Percentiles rank a stretch among this genome's conserved stretches.
Evolutionary conservation across 352 stramenopile species (phyloP).

Genomic region (Aphanomyces invadans): DNA sequence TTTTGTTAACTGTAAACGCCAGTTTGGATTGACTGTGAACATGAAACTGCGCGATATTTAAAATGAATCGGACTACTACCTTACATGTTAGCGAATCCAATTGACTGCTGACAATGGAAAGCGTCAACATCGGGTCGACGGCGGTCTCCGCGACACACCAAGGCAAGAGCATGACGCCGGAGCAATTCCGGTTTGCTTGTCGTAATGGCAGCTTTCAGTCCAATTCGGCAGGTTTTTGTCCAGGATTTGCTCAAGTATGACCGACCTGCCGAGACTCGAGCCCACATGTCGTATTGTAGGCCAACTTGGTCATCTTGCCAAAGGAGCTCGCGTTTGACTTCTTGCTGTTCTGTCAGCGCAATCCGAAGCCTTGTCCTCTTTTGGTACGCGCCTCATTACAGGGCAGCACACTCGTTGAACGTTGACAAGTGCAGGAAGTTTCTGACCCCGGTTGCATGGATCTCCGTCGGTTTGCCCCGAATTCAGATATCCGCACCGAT

Average conservation of each 20-base stretch:
- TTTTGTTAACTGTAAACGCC: too few relatives aligned
- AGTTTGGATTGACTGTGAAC: too few relatives aligned
- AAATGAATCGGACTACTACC: too few relatives aligned
- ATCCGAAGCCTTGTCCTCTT: constrained; percentile 61
- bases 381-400: constrained; percentile 29
- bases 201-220: constrained; percentile 7
- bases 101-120: neutral
- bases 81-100: too few relatives aligned
- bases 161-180: constrained; percentile 10
- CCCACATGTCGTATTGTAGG: constrained; percentile 30
- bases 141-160: neutral
- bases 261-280: neutral
- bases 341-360: constrained; percentile 68
- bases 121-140: neutral
- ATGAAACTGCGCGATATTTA: too few relatives aligned
- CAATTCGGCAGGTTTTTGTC: constrained; percentile 21
- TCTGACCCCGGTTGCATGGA: constrained; percentile 20
- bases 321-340: constrained; percentile 60
- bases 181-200: constrained; percentile 1
- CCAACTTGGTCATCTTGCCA: constrained; percentile 73
- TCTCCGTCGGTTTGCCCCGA: constrained; percentile 10
- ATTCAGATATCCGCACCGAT: constrained; percentile 52
- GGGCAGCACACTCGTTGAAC: neutral
- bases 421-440: constrained; percentile 1
- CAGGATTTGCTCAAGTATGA: constrained; percentile 18